A percentile compares a stretch with the other conserved stretches of the same genome.
These are phyloP conservation scores for Cytospora paraplurivora DNA, from an alignment of 2,329 filamentous ascomycete genomes.

Conservation along the genomic window DNA sequence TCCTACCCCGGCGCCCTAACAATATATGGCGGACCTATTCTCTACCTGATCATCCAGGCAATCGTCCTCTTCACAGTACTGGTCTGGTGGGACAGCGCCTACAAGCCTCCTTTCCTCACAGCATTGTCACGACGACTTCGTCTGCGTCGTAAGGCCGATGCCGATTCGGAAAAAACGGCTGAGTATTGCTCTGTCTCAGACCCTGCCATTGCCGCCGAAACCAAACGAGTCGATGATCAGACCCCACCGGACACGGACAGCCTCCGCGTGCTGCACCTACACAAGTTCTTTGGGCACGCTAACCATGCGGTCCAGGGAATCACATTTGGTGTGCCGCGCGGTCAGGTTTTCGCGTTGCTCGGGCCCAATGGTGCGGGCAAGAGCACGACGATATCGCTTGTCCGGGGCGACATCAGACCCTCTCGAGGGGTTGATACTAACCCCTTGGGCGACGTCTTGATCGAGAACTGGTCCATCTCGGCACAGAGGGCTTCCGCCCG, in stretches of 20 bases:
- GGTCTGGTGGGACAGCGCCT: conserved; percentile 79
- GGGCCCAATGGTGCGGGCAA: conserved; percentile 93
- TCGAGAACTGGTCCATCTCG: conserved; percentile 77
- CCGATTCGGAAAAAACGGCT: conserved; percentile 17
- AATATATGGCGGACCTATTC: conserved; percentile 80
- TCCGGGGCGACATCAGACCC: conserved; percentile 84
- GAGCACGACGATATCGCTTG: conserved; percentile 83
- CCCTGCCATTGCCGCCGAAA: conserved; percentile 66
- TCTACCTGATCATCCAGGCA: conserved; percentile 78
- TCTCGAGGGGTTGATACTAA: conserved; percentile 45
- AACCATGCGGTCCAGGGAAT: conserved; percentile 72
- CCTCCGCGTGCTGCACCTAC: conserved; percentile 77
- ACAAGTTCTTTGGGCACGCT: conserved; percentile 68
- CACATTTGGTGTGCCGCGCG: conserved; percentile 76
- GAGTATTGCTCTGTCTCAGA: conserved; percentile 41
- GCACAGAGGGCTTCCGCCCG: conserved; percentile 71
- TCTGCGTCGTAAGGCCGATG: conserved; percentile 30
- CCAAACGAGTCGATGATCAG: conserved; percentile 60
- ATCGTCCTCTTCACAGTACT: conserved; percentile 71
- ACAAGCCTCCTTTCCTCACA: conserved; percentile 57
- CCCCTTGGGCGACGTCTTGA: conserved; percentile 68
- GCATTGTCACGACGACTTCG: conserved; percentile 44
- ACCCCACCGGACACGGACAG: conserved; percentile 56
- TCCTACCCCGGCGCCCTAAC: conserved; percentile 70
- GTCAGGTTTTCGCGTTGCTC: conserved; percentile 85